Base-by-base conservation (phyloP, 2,329 filamentous ascomycete genomes). In the Dactylellina parvicollis region DNA sequence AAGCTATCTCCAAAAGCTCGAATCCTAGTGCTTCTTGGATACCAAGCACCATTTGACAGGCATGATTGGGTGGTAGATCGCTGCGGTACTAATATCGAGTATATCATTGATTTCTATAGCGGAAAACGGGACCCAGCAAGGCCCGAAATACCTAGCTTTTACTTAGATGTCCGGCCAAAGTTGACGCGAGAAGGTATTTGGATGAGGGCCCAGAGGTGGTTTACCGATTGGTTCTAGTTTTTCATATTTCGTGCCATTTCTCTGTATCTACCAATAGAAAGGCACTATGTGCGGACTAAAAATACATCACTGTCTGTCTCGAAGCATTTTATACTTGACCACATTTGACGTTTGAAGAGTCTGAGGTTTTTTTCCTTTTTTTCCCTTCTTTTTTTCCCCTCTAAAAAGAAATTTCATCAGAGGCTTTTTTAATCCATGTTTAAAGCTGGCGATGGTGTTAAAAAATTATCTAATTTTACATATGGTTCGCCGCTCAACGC, bases 51-150 rank as follows among this genome's bases (percentile, higher is more conserved):
- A 1, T 99, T 99, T 81, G 95, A 99, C 82, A 85, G 95, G 26
- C 95, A 99, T 80, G 95, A 99, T 81, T 99, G 95, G 95, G 88
- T 97, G 22, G 89, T 99, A 34, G 93, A 99, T 81, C 86, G 95
- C 56, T 98, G 95, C 79, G 94, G 91, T 28, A 89, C 84, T 18
- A 87, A 87, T 78, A 83, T 99, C 52, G 95, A 98, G 78, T 99
- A 99, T 80, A 90, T 99, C 38, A 99, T 99, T 80, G 95, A 99
- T 81, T 99, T 99, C 78, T 99, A 99, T 80, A 88, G 92, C 3
- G 95, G 95, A 0, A 87, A 84, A 77, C 46, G 66, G 16, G 76
- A 78, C 26, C 76, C 77, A 3, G 46, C 36, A 9, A 83, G 85
- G 4, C 81, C 82, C 2, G 80, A 79, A 18, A 79, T 78, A 24